Evolutionary conservation across 192 early-diverging fungal genomes (phyloP), one percentile per base, ranked within the genome.

Genomic region (Linnemannia exigua): DNA sequence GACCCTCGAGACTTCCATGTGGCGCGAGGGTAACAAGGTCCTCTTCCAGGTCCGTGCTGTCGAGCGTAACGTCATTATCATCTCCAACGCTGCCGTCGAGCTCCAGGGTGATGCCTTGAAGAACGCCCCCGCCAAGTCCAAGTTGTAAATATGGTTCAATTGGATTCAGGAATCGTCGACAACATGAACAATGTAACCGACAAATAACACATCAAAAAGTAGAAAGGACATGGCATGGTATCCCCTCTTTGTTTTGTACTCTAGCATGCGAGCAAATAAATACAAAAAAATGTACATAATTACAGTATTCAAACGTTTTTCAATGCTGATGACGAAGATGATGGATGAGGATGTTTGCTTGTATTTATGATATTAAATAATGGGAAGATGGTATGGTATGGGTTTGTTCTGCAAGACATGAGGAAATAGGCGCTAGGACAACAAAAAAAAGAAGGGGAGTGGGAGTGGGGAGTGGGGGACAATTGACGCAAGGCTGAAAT

Each of bases 1-100:
- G 89, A 99, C 98, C 22, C 91, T 99, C 41, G 95, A 98, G 88
- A 99, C 98, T 19, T 95, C 97, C 89, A 96, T 99, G 94, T 99
- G 99, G 99, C 90, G 94, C 79, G 95, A 97, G 79, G 94, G 94
- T 15, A 92, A 91, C 88, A 96, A 95, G 82, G 93, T 99, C 28
- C 90, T 99, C 77, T 99, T 99, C 95, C 94, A 97, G 87, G 96
- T 96, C 61, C 95, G 96, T 46, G 95, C 96, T 20, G 96, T 99
- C 47, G 99, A 99, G 91, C 94, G 98, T 25, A 93, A 99, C 78
- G 93, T 90, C 5, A 93, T 98, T 79, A 96, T 94, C 46, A 96
- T 99, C 79, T 93, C 95, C 44, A 96, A 97, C 87, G 98, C 97
- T 17, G 98, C 97, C 16, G 96, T 96, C 4, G 96, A 98, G 89